Percentiles rank a stretch among this genome's conserved stretches.
These are phyloP conservation scores for Vitis vinifera DNA, from an alignment of 164 flowering plant genomes.

Conservation along the genomic window ASM3070453v1 NC_081816.1:6190001-6190500, in stretches of 20 bases:
- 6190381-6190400: conserved; percentile 80
- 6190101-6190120: conserved; percentile 98
- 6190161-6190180: conserved; percentile 94
- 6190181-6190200: conserved; percentile 73
- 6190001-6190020: no score
- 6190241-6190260: no score
- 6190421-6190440: conserved; percentile 23
- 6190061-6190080: no score
- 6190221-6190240: no score
- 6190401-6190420: conserved; percentile 97
- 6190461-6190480: no score
- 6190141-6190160: conserved; percentile 94
- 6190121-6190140: conserved; percentile 95
- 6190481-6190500: no score
- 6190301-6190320: conserved; percentile 62
- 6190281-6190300: no score
- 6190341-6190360: conserved; percentile 98
- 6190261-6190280: no score
- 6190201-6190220: conserved; percentile 35
- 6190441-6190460: no score
- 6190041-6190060: not conserved
- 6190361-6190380: conserved; percentile 99
- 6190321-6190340: conserved; percentile 98
- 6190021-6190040: not conserved
- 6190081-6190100: conserved; percentile 39